Evolutionary conservation across 1,284 basidiomycete species (phyloP).

Genomic region (Athelia sp.): DNA sequence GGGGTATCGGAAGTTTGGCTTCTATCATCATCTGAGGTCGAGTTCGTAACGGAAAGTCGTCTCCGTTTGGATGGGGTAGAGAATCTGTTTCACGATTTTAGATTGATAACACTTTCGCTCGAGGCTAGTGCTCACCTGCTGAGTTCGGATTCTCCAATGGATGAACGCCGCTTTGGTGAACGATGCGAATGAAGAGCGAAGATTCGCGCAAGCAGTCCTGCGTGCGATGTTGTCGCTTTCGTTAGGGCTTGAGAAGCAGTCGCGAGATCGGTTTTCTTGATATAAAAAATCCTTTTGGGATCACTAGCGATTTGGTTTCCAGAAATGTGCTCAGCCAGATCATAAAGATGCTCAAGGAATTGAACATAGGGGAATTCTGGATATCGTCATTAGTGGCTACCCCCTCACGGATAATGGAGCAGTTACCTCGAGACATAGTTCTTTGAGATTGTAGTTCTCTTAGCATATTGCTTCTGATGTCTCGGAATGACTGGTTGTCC

Average conservation of each 20-base stretch:
- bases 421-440: conserved; percentile 45
- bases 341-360: conserved; percentile 46
- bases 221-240: conserved; percentile 12
- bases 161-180: conserved; percentile 20
- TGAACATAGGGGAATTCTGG: conserved; percentile 50
- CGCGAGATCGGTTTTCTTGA: conserved; percentile 28
- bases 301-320: conserved; percentile 23
- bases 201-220: conserved; percentile 2
- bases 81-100: background rate
- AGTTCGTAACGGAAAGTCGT: conserved; percentile 29
- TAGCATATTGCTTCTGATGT: conserved; percentile 28
- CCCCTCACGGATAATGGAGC: background rate
- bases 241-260: conserved; percentile 19
- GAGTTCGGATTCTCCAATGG: conserved; percentile 11
- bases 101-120: background rate
- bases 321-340: conserved; percentile 32
- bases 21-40: conserved; percentile 22
- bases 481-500: conserved; percentile 16
- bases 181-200: background rate
- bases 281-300: conserved; percentile 15
- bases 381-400: background rate
- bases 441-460: conserved; percentile 46
- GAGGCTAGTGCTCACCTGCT: conserved; percentile 16
- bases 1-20: conserved; percentile 19
- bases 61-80: conserved; percentile 32